A percentile compares a stretch with the other conserved stretches of the same genome.
phyloP scores from a whole-genome alignment of 2,329 filamentous ascomycete genomes.

The Pseudocercospora musae region DNA sequence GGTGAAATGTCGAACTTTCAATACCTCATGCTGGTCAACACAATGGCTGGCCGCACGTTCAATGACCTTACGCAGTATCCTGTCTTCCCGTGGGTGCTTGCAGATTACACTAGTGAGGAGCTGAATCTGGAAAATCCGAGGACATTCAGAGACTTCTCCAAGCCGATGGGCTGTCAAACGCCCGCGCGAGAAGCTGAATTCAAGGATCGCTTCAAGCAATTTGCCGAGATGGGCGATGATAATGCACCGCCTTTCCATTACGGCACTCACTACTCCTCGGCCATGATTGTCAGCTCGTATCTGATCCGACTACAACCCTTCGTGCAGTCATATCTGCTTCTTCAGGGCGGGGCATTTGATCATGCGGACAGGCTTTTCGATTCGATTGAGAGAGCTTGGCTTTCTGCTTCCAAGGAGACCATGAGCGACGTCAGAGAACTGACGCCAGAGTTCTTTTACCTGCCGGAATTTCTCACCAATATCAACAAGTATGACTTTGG shows the following conservation, averaged over 20 bases:
- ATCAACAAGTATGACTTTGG: slow-evolving; percentile 95
- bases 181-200: slow-evolving; percentile 72
- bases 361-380: slow-evolving; percentile 95
- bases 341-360: slow-evolving; percentile 95
- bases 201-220: slow-evolving; percentile 76
- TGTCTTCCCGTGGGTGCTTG: slow-evolving; percentile 94
- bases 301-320: slow-evolving; percentile 93
- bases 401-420: slow-evolving; percentile 81
- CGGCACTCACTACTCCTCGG: slow-evolving; percentile 96
- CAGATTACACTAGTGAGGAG: slow-evolving; percentile 92
- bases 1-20: slow-evolving; percentile 98
- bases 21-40: slow-evolving; percentile 98
- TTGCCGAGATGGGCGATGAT: slow-evolving; percentile 83
- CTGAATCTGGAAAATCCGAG: slow-evolving; percentile 80
- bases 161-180: slow-evolving; percentile 93
- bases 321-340: slow-evolving; percentile 87
- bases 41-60: slow-evolving; percentile 93
- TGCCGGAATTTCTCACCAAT: slow-evolving; percentile 93
- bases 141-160: slow-evolving; percentile 85
- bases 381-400: slow-evolving; percentile 87
- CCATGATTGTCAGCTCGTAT: slow-evolving; percentile 97
- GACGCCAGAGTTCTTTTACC: slow-evolving; percentile 94
- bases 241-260: slow-evolving; percentile 84
- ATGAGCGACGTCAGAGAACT: slow-evolving; percentile 93
- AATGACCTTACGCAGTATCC: slow-evolving; percentile 98